These are phyloP conservation scores for Rhodofomes roseus DNA, from an alignment of 1,284 basidiomycete genomes.

Conservation along the genomic window DNA sequence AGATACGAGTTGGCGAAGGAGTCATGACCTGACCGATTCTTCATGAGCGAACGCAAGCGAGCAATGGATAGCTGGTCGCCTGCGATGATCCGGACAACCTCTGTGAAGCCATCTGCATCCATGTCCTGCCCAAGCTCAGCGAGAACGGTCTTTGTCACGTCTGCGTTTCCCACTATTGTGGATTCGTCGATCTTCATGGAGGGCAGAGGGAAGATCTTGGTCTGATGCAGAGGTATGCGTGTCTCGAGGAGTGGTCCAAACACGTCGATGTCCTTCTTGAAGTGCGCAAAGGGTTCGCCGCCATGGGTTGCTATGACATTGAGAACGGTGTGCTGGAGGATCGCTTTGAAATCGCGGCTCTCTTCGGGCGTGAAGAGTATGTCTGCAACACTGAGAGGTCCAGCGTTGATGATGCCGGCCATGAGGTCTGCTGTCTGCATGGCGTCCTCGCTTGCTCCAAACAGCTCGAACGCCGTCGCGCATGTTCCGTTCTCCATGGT, in stretches of 20 bases:
- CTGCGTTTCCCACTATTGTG: constrained; percentile 30
- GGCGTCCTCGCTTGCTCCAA: too few species aligned
- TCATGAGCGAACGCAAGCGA: constrained; percentile 26
- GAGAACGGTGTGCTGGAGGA: constrained; percentile 7
- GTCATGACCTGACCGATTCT: constrained; percentile 34
- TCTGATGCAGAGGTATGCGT: constrained; percentile 31
- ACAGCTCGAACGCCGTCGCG: too few species aligned
- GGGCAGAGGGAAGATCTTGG: constrained; percentile 29
- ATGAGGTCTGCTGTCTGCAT: too few species aligned
- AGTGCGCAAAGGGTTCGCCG: constrained; percentile 9
- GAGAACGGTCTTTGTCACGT: constrained; percentile 31
- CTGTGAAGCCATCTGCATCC: too few species aligned
- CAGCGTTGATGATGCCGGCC: too few species aligned
- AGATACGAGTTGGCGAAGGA: constrained; percentile 18
- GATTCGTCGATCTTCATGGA: constrained; percentile 37
- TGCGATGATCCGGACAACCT: constrained; percentile 8
- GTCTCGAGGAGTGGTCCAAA: too few species aligned
- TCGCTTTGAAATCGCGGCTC: constrained; percentile 7
- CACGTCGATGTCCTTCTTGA: constrained; percentile 5
- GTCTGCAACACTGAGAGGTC: too few species aligned
- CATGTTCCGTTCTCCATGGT: constrained; percentile 25
- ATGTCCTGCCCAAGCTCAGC: constrained; percentile 10
- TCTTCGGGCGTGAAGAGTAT: too few species aligned
- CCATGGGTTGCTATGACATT: constrained; percentile 29
- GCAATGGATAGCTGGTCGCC: constrained; percentile 38